Conservation (phyloP, 1,284 basidiomycete species). For the Ganoderma multipileum region DNA sequence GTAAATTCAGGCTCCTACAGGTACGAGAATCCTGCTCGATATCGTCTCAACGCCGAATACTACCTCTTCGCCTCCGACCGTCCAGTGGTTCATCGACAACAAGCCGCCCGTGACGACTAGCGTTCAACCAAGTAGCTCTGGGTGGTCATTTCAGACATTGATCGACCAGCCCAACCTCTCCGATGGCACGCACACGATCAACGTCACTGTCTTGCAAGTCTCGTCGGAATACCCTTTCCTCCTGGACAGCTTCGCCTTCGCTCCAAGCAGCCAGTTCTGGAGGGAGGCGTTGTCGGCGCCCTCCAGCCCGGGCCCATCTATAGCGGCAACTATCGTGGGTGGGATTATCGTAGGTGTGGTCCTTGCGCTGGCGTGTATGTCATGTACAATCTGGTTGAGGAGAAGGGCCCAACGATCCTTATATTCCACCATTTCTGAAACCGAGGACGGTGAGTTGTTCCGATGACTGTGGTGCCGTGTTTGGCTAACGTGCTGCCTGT, state of each 20-base stretch:
- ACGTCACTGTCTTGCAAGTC: constrained; percentile 9
- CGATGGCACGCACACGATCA: constrained; percentile 14
- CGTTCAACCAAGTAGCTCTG: background rate
- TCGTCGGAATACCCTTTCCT: constrained; percentile 11
- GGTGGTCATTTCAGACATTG: background rate
- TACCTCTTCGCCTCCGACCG: background rate
- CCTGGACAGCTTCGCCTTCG: constrained; percentile 16
- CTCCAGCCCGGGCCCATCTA: background rate
- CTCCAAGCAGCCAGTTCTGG: constrained; percentile 16
- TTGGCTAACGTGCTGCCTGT: background rate
- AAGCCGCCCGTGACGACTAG: background rate
- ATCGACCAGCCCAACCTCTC: constrained; percentile 15
- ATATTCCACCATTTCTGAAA: constrained; percentile 11
- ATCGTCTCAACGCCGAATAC: background rate
- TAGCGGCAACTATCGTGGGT: constrained; percentile 16
- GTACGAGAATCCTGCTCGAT: background rate
- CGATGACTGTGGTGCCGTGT: background rate
- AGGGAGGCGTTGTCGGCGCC: background rate
- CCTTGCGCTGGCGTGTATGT: background rate
- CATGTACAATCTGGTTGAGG: constrained; percentile 15
- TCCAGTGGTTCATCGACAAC: constrained; percentile 17
- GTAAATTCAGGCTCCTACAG: background rate
- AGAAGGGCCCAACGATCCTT: constrained; percentile 6
- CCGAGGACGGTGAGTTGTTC: constrained; percentile 1
- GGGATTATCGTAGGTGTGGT: constrained; percentile 15